phyloP scores from a whole-genome alignment of 352 stramenopile genomes.

The Phytophthora palmivora region DNA sequence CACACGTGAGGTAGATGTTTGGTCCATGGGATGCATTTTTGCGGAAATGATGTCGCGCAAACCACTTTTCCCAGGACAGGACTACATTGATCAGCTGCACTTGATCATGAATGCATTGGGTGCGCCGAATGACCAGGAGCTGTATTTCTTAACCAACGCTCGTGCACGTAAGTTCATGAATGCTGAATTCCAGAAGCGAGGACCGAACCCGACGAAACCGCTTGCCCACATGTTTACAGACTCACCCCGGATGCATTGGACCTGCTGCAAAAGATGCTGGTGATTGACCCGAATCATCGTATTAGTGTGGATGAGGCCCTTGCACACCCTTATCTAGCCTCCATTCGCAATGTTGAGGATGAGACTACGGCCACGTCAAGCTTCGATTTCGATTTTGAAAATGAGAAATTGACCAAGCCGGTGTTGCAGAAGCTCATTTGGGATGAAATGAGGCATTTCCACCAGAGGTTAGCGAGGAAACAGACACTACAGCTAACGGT shows the following conservation, averaged over 20 bases:
- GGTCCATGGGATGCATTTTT: slow-evolving; percentile 99
- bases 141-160: slow-evolving; percentile 97
- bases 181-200: slow-evolving; percentile 78
- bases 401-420: slow-evolving; percentile 85
- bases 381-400: slow-evolving; percentile 91
- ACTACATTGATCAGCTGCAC: slow-evolving; percentile 96
- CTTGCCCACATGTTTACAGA: slow-evolving; percentile 81
- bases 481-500: slow-evolving; percentile 8
- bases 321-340: slow-evolving; percentile 86
- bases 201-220: slow-evolving; percentile 66
- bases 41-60: slow-evolving; percentile 98
- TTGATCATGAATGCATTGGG: slow-evolving; percentile 98
- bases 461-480: slow-evolving; percentile 62
- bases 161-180: slow-evolving; percentile 88
- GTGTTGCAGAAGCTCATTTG: slow-evolving; percentile 87
- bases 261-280: slow-evolving; percentile 92
- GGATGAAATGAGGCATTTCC: slow-evolving; percentile 85
- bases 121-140: slow-evolving; percentile 92
- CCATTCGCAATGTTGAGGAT: slow-evolving; percentile 90
- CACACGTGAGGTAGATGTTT: slow-evolving; percentile 91
- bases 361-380: slow-evolving; percentile 79
- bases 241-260: slow-evolving; percentile 76
- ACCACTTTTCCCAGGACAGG: slow-evolving; percentile 96
- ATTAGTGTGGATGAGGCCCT: slow-evolving; percentile 93
- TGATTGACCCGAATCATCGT: slow-evolving; percentile 92